Conservation (phyloP, 495 filamentous ascomycete genomes). For the Hyaloscypha bicolor region DNA sequence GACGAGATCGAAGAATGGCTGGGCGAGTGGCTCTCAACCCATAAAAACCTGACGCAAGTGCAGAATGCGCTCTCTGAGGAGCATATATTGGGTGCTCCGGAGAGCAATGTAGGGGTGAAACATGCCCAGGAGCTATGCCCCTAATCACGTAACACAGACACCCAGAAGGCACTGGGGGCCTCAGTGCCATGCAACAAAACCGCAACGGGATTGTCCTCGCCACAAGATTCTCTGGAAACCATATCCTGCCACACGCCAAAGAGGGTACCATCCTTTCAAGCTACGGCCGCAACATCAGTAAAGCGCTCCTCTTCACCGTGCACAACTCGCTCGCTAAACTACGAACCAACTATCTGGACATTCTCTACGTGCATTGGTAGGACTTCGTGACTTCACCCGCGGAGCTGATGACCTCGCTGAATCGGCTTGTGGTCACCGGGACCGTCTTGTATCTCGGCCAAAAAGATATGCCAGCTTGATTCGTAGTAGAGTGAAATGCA, state of each 20-base stretch:
- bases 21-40: conserved; percentile 69
- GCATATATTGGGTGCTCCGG: too few relatives aligned
- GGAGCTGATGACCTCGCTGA: conserved; percentile 68
- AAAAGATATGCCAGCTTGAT: conserved; percentile 69
- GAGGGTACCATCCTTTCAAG: conserved; percentile 51
- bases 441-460: conserved; percentile 73
- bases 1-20: conserved; percentile 70
- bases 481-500: conserved; percentile 65
- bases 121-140: too few relatives aligned
- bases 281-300: conserved; percentile 52
- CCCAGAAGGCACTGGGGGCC: too few relatives aligned
- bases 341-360: conserved; percentile 64
- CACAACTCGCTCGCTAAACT: conserved; percentile 54
- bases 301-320: background rate
- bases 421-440: conserved; percentile 57
- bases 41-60: too few relatives aligned
- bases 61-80: too few relatives aligned
- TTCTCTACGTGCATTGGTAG: conserved; percentile 65
- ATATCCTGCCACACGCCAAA: conserved; percentile 28
- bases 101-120: too few relatives aligned
- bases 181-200: too few relatives aligned
- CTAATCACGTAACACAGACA: too few relatives aligned
- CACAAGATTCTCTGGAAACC: conserved; percentile 59
- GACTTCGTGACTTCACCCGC: conserved; percentile 51
- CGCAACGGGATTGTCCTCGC: conserved; percentile 66